phyloP scores from a whole-genome alignment of 805 yeast genomes.

The Yarrowia sp. region DNA sequence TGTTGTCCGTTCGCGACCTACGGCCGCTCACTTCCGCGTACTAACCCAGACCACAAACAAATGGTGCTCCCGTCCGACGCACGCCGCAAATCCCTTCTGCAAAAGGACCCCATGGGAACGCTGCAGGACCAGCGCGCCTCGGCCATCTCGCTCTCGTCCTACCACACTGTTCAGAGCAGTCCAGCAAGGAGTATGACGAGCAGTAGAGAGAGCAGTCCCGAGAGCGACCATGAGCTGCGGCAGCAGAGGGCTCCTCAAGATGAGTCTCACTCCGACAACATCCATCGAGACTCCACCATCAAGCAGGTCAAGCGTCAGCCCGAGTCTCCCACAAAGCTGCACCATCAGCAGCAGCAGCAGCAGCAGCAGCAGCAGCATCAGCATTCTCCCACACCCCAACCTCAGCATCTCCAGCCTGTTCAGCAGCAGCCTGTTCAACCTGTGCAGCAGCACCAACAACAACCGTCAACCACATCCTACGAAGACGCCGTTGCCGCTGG shows the following conservation, averaged over 20 bases:
- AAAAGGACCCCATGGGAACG: slow-evolving; percentile 1
- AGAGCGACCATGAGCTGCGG: neutral
- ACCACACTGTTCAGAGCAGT: slow-evolving; percentile 13
- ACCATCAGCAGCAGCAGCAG: no score
- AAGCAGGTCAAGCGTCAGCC: no score
- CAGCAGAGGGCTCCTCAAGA: neutral
- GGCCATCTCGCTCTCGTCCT: slow-evolving; percentile 10
- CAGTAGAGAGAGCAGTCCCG: neutral
- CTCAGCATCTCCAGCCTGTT: neutral
- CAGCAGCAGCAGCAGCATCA: no score
- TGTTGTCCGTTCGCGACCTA: no score
- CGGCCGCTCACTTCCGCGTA: no score
- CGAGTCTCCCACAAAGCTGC: no score
- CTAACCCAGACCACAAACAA: neutral
- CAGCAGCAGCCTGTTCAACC: neutral
- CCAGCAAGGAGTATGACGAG: slow-evolving; percentile 5
- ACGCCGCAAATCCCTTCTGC: slow-evolving; percentile 13
- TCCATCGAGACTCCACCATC: no score
- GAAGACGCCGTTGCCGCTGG: slow-evolving; percentile 7
- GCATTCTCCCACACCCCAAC: neutral
- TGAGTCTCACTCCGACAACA: no score
- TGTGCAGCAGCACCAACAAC: neutral
- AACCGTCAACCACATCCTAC: neutral
- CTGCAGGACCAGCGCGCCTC: slow-evolving; percentile 21
- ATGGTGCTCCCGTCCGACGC: slow-evolving; percentile 26